phyloP scores from a whole-genome alignment of 345 rosid genomes.

The Cardiospermum halicacabum region DNA sequence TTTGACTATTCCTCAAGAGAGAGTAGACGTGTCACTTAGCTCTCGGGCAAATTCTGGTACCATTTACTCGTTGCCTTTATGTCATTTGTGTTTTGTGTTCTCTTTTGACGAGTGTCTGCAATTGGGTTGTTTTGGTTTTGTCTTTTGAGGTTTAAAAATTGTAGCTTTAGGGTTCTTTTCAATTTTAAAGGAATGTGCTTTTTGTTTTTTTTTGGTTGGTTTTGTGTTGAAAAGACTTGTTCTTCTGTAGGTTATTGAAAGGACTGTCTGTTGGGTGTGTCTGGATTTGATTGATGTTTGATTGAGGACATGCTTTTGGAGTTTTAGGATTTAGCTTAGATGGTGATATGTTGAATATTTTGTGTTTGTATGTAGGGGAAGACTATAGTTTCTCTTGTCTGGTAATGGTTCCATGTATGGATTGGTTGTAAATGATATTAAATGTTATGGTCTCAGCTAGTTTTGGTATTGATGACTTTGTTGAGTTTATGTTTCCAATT shows the following conservation, averaged over 20 bases:
- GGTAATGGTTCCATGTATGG: not conserved
- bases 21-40: slow-evolving; percentile 8
- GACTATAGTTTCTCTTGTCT: not conserved
- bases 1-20: slow-evolving; percentile 8
- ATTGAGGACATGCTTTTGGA: not conserved
- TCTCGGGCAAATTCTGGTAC: slow-evolving; percentile 20
- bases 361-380: not conserved
- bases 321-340: slow-evolving; percentile 6
- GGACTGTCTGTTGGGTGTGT: not conserved
- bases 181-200: not conserved
- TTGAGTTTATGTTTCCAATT: not conserved
- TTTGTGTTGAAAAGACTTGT: not conserved
- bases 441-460: not conserved
- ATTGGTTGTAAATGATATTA: not conserved
- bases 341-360: not conserved
- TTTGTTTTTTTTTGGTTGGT: not conserved
- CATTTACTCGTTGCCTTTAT: not conserved
- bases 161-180: not conserved
- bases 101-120: not conserved
- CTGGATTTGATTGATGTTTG: not conserved
- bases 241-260: not conserved
- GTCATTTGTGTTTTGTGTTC: no score
- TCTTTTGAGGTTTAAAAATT: not conserved
- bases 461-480: not conserved
- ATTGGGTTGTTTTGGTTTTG: not conserved